A percentile compares a stretch with the other conserved stretches of the same genome.
These are phyloP conservation scores for Panicum miliaceum DNA, from an alignment of 176 grass and related monocot species.

Conservation along the genomic window DNA sequence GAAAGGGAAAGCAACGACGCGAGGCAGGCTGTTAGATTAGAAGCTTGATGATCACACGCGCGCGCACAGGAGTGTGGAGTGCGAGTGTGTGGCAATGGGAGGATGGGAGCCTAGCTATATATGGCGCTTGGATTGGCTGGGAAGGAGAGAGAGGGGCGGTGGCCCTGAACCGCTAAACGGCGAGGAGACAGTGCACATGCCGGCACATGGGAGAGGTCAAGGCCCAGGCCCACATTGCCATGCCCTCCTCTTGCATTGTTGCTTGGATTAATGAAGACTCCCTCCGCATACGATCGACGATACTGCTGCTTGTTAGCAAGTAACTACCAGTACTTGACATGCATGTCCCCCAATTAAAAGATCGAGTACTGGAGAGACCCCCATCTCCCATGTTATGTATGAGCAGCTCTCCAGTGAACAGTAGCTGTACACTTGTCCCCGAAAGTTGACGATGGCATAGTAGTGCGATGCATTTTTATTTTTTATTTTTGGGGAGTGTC, in stretches of 20 bases:
- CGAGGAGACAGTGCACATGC: slow-evolving; percentile 80
- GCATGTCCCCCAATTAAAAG: neutral
- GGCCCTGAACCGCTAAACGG: slow-evolving; percentile 38
- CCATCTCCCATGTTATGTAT: neutral
- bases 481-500: neutral
- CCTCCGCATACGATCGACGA: too few species aligned
- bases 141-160: neutral
- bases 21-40: neutral
- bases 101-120: neutral
- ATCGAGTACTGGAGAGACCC: neutral
- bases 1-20: neutral
- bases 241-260: neutral
- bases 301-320: neutral
- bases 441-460: neutral
- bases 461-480: neutral
- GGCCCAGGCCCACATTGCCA: slow-evolving; percentile 55
- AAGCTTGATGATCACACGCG: slow-evolving; percentile 20
- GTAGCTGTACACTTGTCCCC: neutral
- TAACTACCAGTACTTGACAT: slow-evolving; percentile 13
- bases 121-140: slow-evolving; percentile 1
- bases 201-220: slow-evolving; percentile 69
- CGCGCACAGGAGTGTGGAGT: neutral
- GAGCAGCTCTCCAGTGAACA: neutral
- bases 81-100: neutral
- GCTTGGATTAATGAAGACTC: neutral